Percentiles rank a stretch among this genome's conserved stretches.
Conservation (phyloP, 345 rosid genomes). For the Citrus unshiu region DNA sequence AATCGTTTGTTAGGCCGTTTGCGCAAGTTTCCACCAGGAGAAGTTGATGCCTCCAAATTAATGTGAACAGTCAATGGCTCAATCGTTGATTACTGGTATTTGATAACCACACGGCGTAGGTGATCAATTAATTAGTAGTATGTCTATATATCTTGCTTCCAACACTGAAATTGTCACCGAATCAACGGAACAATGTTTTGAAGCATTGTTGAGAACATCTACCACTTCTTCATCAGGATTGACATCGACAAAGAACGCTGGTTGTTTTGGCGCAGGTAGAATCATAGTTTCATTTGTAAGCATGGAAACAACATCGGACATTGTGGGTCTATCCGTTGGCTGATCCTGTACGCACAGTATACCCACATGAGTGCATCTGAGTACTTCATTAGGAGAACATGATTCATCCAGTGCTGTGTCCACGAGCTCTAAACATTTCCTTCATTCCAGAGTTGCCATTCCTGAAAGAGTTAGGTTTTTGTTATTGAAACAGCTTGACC, state of each 20-base stretch:
- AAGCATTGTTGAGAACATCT: background rate
- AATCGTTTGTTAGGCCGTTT: too few species aligned
- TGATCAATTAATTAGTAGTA: too few species aligned
- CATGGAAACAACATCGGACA: constrained; percentile 4
- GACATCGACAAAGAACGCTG: background rate
- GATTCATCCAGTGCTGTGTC: background rate
- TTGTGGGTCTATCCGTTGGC: constrained; percentile 7
- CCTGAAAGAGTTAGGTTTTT: too few species aligned
- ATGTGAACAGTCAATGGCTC: too few species aligned
- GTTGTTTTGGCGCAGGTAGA: background rate
- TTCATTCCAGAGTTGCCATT: too few species aligned
- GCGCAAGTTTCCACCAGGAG: too few species aligned
- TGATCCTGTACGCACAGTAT: constrained; percentile 1
- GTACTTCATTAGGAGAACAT: background rate
- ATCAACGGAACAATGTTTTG: too few species aligned
- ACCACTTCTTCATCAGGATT: background rate
- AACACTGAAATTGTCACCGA: background rate
- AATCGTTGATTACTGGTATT: too few species aligned
- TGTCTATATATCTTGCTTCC: background rate
- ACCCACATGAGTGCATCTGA: constrained; percentile 9
- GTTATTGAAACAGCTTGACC: too few species aligned
- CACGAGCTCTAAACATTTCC: too few species aligned
- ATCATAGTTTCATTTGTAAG: background rate
- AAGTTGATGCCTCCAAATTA: too few species aligned
- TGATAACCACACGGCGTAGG: too few species aligned